Evolutionary conservation across 306 rosid genomes (phyloP).

Genomic region (Astragalus glycyphyllos): DNA sequence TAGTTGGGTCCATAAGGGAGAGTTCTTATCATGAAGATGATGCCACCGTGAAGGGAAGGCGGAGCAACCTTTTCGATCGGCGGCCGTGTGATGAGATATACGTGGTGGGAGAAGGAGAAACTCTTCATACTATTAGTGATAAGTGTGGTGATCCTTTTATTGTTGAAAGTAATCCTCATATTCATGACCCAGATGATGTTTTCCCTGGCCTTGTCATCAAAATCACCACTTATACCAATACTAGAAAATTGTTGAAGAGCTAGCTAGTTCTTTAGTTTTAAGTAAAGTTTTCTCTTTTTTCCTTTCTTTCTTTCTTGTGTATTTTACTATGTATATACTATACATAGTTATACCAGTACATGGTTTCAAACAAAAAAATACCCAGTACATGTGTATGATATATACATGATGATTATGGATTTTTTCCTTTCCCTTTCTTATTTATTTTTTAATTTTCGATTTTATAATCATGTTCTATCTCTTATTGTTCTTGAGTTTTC

Average conservation of each 20-base stretch:
- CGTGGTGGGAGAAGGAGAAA: constrained; percentile 85
- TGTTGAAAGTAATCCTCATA: constrained; percentile 87
- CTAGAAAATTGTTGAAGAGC: constrained; percentile 13
- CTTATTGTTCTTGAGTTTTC: not conserved
- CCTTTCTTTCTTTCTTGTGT: not conserved
- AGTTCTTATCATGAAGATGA: constrained; percentile 28
- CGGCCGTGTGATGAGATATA: constrained; percentile 67
- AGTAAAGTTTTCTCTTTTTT: not conserved
- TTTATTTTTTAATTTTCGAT: not conserved
- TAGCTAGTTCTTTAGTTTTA: not conserved
- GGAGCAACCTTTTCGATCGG: constrained; percentile 43
- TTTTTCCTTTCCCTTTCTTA: not conserved
- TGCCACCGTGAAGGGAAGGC: constrained; percentile 24
- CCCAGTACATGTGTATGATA: not conserved
- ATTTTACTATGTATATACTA: not conserved
- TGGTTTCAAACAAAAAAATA: not conserved
- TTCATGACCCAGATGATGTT: constrained; percentile 92
- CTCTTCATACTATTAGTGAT: constrained; percentile 88
- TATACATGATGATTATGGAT: not conserved
- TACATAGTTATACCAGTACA: not conserved
- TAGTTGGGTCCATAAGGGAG: constrained; percentile 64
- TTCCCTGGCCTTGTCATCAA: constrained; percentile 91
- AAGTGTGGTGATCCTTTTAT: constrained; percentile 84
- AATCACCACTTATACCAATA: constrained; percentile 41
- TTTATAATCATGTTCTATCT: not conserved